Evolutionary conservation across 306 rosid genomes (phyloP), one percentile per base, ranked within the genome.

Genomic region (Canavalia gladiata): DNA sequence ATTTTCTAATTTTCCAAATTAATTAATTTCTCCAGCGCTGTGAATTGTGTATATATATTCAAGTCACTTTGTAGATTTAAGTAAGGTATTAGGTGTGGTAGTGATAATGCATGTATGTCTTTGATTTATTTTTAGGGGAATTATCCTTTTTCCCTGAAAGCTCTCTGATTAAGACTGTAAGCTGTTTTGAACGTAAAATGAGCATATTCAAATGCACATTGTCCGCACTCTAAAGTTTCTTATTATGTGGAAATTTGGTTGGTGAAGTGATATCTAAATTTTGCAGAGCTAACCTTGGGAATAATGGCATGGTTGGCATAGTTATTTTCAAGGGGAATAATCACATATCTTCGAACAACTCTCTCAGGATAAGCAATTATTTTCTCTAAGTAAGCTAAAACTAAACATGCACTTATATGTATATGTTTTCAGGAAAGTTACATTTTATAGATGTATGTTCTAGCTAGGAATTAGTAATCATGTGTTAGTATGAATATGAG

Each of bases 401-500:
- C 25, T 4, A 33, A 10, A 10, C 35, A 31, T 60, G 43, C 12
- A 47, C 2, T 47, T 45, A 7, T 45, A 42, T 56, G 13, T 68
- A 72, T 66, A 12, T 76, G 79, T 54, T 63, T 63, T 58, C 6
- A 0, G 33, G 37, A 35, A 75, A 31, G 59, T 8, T 54, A 25
- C 9, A 72, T 29, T 63, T 1, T 54, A 8, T 70, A 3, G 63
- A 56, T 68, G 28, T 75, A 60, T 78, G 12, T 35, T 62, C 8
- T 51, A 50, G 71, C 68, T 18, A 58, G 45, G 68, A 18, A 2
- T 4, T 31, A 35, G 55, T 51, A 43, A 34, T 66, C 41, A 9
- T 33, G 3, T n/a, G 11, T 63, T 46, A 52, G 68, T 45, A 29
- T 74, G 82, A 60, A 62, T 68, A 30, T 74, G 77, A 49, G 49